These are phyloP conservation scores for Casuarina cunninghamiana DNA, from an alignment of 306 rosid species.

Conservation along the genomic window DNA sequence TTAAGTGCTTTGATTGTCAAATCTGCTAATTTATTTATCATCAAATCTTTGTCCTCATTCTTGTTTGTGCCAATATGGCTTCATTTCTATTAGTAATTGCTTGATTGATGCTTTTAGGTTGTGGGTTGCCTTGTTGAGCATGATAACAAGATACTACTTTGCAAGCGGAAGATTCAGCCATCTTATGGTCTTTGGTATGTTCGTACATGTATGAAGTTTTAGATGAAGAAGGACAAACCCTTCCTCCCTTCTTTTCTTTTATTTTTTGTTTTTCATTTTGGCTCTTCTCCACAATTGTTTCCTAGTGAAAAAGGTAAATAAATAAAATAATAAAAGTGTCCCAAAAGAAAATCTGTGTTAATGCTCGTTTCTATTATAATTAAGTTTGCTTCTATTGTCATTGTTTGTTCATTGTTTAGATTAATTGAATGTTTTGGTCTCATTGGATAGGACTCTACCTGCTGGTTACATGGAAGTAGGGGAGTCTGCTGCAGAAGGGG, in stretches of 20 bases:
- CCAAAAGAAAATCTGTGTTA: conserved; percentile 11
- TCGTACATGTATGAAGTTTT: conserved; percentile 4
- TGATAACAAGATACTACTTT: conserved; percentile 81
- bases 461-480: conserved; percentile 97
- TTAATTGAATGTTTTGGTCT: conserved; percentile 33
- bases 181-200: conserved; percentile 95
- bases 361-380: conserved; percentile 17
- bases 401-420: conserved; percentile 18
- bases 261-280: conserved; percentile 3
- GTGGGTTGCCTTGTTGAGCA: conserved; percentile 93
- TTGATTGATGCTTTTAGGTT: conserved; percentile 48
- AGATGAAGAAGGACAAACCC: conserved; percentile 3
- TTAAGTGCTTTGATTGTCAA: conserved; percentile 11
- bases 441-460: conserved; percentile 78
- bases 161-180: conserved; percentile 97
- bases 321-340: not conserved
- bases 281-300: conserved; percentile 18
- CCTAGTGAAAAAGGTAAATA: not conserved
- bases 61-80: conserved; percentile 11
- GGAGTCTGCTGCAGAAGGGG: conserved; percentile 96
- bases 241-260: not conserved
- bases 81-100: conserved; percentile 31
- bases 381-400: conserved; percentile 22
- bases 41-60: conserved; percentile 16
- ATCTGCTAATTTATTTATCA: conserved; percentile 6